phyloP scores from a whole-genome alignment of 352 stramenopile genomes.

The Pythium volutum region DNA sequence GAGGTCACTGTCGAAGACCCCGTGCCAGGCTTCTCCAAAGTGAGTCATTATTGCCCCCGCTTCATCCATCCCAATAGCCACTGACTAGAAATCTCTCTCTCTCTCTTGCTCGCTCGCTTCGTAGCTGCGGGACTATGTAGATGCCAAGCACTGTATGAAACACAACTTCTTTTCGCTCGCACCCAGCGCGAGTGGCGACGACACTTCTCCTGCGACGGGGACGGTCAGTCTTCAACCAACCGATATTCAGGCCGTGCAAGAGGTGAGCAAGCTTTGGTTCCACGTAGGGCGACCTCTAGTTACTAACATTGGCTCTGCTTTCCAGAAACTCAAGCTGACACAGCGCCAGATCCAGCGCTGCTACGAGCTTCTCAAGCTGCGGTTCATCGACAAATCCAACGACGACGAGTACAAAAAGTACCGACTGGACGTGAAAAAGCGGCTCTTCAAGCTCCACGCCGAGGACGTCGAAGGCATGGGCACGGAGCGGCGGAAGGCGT shows the following conservation, averaged over 20 bases:
- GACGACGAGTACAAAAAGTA: slow-evolving; percentile 58
- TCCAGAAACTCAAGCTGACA: slow-evolving; percentile 64
- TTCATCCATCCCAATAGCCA: neutral
- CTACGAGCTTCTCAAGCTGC: slow-evolving; percentile 74
- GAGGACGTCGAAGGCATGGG: slow-evolving; percentile 77
- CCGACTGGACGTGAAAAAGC: slow-evolving; percentile 80
- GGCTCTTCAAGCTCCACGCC: slow-evolving; percentile 58
- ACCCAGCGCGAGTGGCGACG: slow-evolving; percentile 23
- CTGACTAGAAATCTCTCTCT: neutral
- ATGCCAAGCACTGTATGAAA: slow-evolving; percentile 57
- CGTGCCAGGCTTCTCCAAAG: slow-evolving; percentile 67
- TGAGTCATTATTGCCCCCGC: slow-evolving; percentile 14
- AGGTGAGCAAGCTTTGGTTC: slow-evolving; percentile 26
- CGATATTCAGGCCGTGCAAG: slow-evolving; percentile 63
- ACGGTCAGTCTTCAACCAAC: slow-evolving; percentile 37
- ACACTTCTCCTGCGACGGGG: slow-evolving; percentile 24
- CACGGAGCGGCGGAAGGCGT: slow-evolving; percentile 71
- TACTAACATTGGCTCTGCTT: neutral
- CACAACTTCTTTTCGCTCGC: slow-evolving; percentile 60
- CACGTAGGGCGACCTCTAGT: neutral
- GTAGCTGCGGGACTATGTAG: slow-evolving; percentile 70
- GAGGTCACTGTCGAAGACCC: slow-evolving; percentile 86
- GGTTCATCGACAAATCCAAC: slow-evolving; percentile 48
- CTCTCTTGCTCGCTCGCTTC: no score
- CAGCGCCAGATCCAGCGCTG: slow-evolving; percentile 74